Base-by-base conservation (phyloP, 1,139 yeast genomes). In the Scheffersomyces cryptocercus region DNA sequence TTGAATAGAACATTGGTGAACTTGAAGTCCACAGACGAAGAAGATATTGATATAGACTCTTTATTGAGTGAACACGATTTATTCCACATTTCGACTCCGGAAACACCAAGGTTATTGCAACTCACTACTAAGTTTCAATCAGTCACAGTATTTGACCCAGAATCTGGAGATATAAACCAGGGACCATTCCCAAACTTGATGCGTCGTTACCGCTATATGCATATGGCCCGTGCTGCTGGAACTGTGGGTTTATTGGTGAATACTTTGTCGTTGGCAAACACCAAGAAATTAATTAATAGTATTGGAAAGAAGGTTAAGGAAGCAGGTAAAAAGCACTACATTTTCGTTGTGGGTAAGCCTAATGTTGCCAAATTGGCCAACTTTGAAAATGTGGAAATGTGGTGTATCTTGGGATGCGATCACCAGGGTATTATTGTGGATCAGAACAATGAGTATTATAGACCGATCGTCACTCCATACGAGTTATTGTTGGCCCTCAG, bases 261-360 rank as follows among this genome's bases (percentile, higher is more conserved):
- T 58, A 93, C 99, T 0, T 69, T 93, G 32, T 90, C 97, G 0
- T 65, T 91, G 37, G 70, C 83, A 34, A 84, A 88, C 55, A 86
- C 96, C 14, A 81, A 81, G 43, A 70, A 64, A 9, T 69, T 90
- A 29, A 73, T 91, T 39, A 79, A 82, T 47, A 74, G 76, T 30
- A 79, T 90, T 4, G 77, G 80, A 20, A 59, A 68, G 24, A 79
- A 84, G 64, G 81, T 93, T 45, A 77, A 75, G 41, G 75, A 72
- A 4, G 90, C 95, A 0, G 97, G 90, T 2, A 93, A 93, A 65
- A 95, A 95, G 59, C 93, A 88, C 53, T 93, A 93, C 59, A 77
- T 89, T 56, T 90, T 93, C 68, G 98, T 91, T 5, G 98, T 93
- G 6, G 99, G 99, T 12, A 95, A 95, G 61, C 98, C 98, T n/a